Conservation (phyloP, 2,329 filamentous ascomycete genomes). For the Ophiostoma perfectum region DNA sequence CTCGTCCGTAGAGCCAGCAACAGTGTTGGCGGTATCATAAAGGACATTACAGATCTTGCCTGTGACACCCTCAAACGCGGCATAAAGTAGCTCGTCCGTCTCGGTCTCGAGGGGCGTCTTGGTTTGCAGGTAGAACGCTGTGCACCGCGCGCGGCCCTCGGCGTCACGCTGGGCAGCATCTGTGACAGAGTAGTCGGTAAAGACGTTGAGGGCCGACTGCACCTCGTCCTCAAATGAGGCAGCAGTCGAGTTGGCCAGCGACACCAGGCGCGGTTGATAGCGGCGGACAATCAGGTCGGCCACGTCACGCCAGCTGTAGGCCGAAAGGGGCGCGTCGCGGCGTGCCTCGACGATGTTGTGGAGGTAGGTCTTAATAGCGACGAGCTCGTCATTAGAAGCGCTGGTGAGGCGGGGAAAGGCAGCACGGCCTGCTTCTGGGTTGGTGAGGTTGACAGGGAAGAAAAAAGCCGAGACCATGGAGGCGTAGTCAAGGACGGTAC, state of each 20-base stretch:
- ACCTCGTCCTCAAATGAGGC: slow-evolving; percentile 2
- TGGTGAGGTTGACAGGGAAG: slow-evolving; percentile 21
- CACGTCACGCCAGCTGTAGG: slow-evolving; percentile 22
- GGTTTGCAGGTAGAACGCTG: slow-evolving; percentile 18
- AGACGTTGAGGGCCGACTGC: slow-evolving; percentile 12
- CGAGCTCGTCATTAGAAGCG: slow-evolving; percentile 11
- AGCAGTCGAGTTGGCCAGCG: slow-evolving; percentile 12
- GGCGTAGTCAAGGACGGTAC: slow-evolving; percentile 21
- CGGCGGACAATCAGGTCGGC: slow-evolving; percentile 21
- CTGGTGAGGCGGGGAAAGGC: slow-evolving; percentile 15
- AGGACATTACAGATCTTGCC: slow-evolving; percentile 18
- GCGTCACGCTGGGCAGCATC: slow-evolving; percentile 13
- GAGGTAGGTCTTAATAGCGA: slow-evolving; percentile 19
- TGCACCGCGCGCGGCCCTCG: slow-evolving; percentile 19
- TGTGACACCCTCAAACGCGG: slow-evolving; percentile 20
- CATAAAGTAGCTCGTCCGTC: slow-evolving; percentile 18
- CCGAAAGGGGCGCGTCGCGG: background rate
- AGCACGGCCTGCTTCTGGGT: slow-evolving; percentile 17
- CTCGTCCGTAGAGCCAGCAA: background rate
- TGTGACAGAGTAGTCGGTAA: slow-evolving; percentile 15
- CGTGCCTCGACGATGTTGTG: slow-evolving; percentile 13
- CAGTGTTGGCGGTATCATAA: slow-evolving; percentile 14
- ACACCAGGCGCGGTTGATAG: slow-evolving; percentile 16
- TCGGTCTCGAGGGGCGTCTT: slow-evolving; percentile 12
- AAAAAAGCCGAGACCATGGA: slow-evolving; percentile 23